Evolutionary conservation across 1,139 yeast genomes (phyloP), one percentile per base, ranked within the genome.

Genomic region (Candida sojae): DNA sequence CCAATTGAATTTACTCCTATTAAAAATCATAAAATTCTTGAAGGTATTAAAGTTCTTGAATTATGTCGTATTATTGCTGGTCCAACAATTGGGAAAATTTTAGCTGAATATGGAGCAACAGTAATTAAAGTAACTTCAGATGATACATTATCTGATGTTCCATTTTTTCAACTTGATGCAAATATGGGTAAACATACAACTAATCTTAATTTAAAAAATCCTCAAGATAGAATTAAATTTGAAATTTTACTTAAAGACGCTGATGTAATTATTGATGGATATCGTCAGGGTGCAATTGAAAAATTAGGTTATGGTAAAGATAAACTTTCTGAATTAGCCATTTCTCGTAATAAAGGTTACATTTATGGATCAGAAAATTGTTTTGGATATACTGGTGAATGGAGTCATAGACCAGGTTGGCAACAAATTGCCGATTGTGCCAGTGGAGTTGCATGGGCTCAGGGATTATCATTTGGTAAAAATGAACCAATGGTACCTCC

Each of bases 341-440:
- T 53, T 40, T 48, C 53, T 39, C 55, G 71, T 39, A 64, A 64
- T 4, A 66, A 64, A 49, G 71, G 71, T 4, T 62, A 61, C 45
- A 62, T 66, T 12, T 64, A 64, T 47, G 70, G 65, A 17, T 57
- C 67, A 7, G 71, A 66, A 50, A 65, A 67, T 52, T 66, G 71
- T 49, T 66, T 63, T 52, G 71, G 71, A 12, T 67, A 61, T 45
- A 51, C 53, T 33, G 71, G 71, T 21, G 65, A 59, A 43, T 67
- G 68, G 65, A 41, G 61, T 6, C 57, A 55, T 35, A 50, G 71
- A 29, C 57, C 71, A n/a, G 71, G 71, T 11, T 67, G 71, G 71
- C 71, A 67, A 52, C 71, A 67, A 50, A 67, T 67, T 47, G 66
- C 70, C 17, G 71, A 67, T 51, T 64, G 68, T 55, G 67, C 56